Evolutionary conservation across 2,329 filamentous ascomycete genomes (phyloP), one percentile per base, ranked within the genome.

Genomic region (Paecilomyces dactylethromorphus): DNA sequence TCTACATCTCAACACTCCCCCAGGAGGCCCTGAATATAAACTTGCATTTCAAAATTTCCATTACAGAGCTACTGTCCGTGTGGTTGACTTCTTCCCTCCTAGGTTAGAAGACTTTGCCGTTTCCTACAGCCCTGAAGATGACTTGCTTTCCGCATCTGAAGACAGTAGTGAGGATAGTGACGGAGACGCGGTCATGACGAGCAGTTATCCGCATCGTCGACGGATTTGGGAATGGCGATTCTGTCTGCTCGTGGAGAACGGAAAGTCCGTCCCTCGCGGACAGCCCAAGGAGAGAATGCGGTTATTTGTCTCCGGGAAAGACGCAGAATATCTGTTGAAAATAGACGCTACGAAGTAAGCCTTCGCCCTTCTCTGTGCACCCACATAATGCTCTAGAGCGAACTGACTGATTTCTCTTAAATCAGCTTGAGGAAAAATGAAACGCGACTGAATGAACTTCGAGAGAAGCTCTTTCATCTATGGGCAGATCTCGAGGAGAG

Each of bases 401-500:
- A 54, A 59, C 11, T 22, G 52, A 7, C 58, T 57, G 1, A 24
- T 21, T 58, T 45, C 57, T 10, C 57, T 49, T 53, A 29, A 29
- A 31, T 29, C 51, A 85, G 86, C 71, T 79, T 96, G 33, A 81
- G 80, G 21, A 69, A 73, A n/a, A 76, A 88, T 52, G 65, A 73
- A 2, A 56, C 71, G 0, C 67, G 75, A 1, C 75, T 94, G 0
- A 69, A 66, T 2, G 62, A 71, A 6, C 75, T 97, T 3, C 82
- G 84, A 55, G 84, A 95, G 64, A 87, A 83, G 65, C 78, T 97
- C 58, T 93, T 88, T 69, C 77, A 85, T 35, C 79, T 97, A 1
- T 97, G 93, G 92, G 93, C 93, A 1, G 84, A 96, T 61, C 78
- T 97, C 1, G 87, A 92, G 68, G 91, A 96, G 69, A 72, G 78